Evolutionary conservation across 78 protist species (phyloP).

Genomic region (Dictyostelium firmibasis): DNA sequence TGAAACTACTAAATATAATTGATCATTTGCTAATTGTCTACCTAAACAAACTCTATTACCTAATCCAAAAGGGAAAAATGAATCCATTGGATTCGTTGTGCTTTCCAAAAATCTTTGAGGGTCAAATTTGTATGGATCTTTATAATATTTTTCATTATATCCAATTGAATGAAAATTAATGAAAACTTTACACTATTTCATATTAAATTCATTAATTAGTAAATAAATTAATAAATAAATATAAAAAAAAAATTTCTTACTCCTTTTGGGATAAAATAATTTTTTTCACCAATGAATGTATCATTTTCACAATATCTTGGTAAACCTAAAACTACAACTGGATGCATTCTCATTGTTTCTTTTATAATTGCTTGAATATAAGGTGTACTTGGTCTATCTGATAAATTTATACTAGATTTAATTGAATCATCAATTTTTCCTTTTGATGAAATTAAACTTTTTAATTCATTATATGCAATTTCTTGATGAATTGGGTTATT

Average conservation of each 20-base stretch:
- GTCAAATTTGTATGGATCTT: not conserved
- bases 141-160: not conserved
- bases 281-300: not conserved
- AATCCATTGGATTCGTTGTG: not conserved
- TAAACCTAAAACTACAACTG: slow-evolving; percentile 10
- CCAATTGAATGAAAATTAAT: not conserved
- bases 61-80: not conserved
- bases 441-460: not conserved
- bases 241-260: not conserved
- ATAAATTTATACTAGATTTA: not conserved
- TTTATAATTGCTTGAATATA: slow-evolving; percentile 14
- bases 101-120: slow-evolving; percentile 21
- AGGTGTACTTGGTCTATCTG: slow-evolving; percentile 26
- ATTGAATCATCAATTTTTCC: not conserved
- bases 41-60: slow-evolving; percentile 27
- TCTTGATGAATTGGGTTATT: slow-evolving; percentile 25
- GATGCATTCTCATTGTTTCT: slow-evolving; percentile 26
- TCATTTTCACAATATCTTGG: not conserved
- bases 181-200: not conserved
- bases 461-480: not conserved
- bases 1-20: not conserved
- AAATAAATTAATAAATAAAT: not conserved
- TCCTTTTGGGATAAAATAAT: slow-evolving; percentile 38
- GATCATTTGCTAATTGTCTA: slow-evolving; percentile 20
- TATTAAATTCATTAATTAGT: not conserved